Percentiles rank a stretch among this genome's conserved stretches.
Evolutionary conservation across 176 grass and related monocot species (phyloP).

Genomic region (Tillandsia fasciculata): DNA sequence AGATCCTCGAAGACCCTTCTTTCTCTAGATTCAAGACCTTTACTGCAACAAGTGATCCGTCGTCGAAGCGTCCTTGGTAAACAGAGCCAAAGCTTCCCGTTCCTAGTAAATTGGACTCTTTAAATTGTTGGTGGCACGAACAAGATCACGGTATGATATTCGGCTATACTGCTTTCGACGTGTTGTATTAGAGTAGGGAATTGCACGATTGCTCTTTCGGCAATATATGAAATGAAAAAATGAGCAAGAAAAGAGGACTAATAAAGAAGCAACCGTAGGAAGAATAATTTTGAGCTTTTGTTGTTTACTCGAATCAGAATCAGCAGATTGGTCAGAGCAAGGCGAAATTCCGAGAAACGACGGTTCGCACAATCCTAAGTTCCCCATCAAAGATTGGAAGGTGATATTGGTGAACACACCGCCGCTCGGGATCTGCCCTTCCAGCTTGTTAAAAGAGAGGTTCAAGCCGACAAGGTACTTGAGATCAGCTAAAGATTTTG

Average conservation of each 20-base stretch:
- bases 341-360: neutral
- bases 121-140: slow-evolving; percentile 19
- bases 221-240: slow-evolving; percentile 3
- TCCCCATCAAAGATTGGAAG: slow-evolving; percentile 14
- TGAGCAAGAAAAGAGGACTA: slow-evolving; percentile 8
- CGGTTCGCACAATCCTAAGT: slow-evolving; percentile 6
- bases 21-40: slow-evolving; percentile 13
- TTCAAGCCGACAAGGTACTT: slow-evolving; percentile 14
- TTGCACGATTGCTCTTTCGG: neutral
- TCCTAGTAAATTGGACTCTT: slow-evolving; percentile 16
- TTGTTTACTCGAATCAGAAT: neutral
- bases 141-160: slow-evolving; percentile 24
- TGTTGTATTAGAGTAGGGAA: neutral
- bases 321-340: slow-evolving; percentile 6
- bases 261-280: slow-evolving; percentile 2
- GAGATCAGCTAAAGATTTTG: slow-evolving; percentile 16
- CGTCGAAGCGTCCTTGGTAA: slow-evolving; percentile 15
- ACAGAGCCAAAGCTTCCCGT: slow-evolving; percentile 16
- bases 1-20: slow-evolving; percentile 6
- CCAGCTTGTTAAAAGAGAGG: slow-evolving; percentile 21
- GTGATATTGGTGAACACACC: slow-evolving; percentile 20
- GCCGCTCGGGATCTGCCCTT: slow-evolving; percentile 13
- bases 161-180: neutral
- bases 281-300: slow-evolving; percentile 14
- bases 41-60: neutral